Percentiles rank a stretch among this genome's conserved stretches.
Conservation (phyloP, 2,329 filamentous ascomycete species). For the Trichoderma breve region DNA sequence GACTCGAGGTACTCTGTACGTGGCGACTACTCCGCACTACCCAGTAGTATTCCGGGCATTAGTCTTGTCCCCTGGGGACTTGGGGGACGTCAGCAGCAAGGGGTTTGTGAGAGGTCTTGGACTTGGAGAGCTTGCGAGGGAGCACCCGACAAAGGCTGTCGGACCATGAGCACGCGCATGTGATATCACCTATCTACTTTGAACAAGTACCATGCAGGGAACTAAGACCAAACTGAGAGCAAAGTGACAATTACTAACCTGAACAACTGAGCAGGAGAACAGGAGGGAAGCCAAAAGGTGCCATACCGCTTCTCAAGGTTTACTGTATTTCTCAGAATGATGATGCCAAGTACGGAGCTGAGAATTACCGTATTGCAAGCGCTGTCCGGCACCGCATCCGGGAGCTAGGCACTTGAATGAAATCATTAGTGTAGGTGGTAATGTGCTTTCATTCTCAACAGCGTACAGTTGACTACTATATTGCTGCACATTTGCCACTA, state of each 20-base stretch:
- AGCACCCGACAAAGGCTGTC: background rate
- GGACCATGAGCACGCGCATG: background rate
- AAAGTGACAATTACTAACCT: background rate
- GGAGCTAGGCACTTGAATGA: background rate
- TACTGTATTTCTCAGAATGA: background rate
- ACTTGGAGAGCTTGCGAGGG: background rate
- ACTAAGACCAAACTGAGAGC: background rate
- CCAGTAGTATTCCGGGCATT: background rate
- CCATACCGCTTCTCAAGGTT: background rate
- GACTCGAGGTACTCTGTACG: background rate
- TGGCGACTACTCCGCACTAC: constrained; percentile 3
- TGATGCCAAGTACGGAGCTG: background rate
- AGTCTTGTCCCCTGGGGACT: background rate
- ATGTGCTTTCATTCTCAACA: background rate
- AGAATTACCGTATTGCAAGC: background rate
- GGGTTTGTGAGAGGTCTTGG: background rate
- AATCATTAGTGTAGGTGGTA: background rate
- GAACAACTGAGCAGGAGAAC: background rate
- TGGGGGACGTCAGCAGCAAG: constrained; percentile 2
- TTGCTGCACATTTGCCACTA: background rate
- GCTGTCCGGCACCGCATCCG: background rate
- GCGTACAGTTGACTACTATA: background rate
- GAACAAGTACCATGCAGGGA: background rate
- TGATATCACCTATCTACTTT: background rate
- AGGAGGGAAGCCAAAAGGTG: background rate